Base-by-base conservation (phyloP, 768 basidiomycete genomes). In the Mycena floridula region DNA sequence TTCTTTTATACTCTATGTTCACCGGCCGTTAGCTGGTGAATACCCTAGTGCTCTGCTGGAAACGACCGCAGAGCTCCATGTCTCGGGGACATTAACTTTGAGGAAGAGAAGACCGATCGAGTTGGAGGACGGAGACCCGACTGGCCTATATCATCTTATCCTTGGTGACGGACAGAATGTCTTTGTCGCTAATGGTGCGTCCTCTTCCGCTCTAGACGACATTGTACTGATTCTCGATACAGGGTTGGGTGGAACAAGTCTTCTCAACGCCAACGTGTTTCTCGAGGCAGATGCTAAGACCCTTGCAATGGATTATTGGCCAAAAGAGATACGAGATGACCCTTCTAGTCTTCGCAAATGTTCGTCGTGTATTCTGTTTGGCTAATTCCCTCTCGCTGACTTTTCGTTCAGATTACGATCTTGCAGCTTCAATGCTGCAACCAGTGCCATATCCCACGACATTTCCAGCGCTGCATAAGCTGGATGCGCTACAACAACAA, bases 231-330 rank as follows among this genome's bases (percentile, higher is more conserved):
- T 46, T 8, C 42, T 41, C 11, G 5, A n/a, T 8, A 21, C 21
- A 54, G 52, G 52, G 37, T 48, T 52, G 38, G 53, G 53, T 2
- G 53, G 53, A 35, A 54, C 53, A 16, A 47, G 45, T 21, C 35
- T 54, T n/a, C 40, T 54, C 25, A 54, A 54, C 40, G 50, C 53
- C 11, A 54, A 54, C 35, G 48, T 54, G 9, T 54, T 54, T 38
- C 26, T 54, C 24, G 45, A 51, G 35, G 37, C 42, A n/a, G 51
- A 54, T 44, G 49, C 46, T 25, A 42, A 46, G 20, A 52, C 53
- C 2, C 41, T 54, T 1, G 38, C 51, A 18, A 16, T 54, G 35
- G 37, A 35, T 21, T 12, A 16, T 11, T 54, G 53, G 53, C 53
- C 53, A 16, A 18, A 28, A 1, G 50, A 54, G n/a, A 51, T 54